Percentiles rank a stretch among this genome's conserved stretches.
These are phyloP conservation scores for Ceratocystis albifundus DNA, from an alignment of 2,329 filamentous ascomycete genomes.

Conservation along the genomic window DNA sequence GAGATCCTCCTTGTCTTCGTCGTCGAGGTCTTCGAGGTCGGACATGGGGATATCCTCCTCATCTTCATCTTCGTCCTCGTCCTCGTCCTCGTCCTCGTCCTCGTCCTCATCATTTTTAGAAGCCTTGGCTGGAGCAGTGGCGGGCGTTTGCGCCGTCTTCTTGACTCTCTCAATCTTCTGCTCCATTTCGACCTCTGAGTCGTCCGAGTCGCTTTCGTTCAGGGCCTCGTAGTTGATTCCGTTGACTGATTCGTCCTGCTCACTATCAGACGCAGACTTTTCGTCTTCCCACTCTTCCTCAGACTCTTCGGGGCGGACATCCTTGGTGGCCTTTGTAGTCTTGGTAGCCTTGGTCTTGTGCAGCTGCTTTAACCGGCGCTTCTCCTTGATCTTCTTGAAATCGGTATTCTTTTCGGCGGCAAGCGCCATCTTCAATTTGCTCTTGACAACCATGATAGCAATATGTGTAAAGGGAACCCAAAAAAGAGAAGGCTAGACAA, in stretches of 20 bases:
- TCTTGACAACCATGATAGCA: constrained; percentile 34
- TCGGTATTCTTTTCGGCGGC: constrained; percentile 45
- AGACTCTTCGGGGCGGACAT: constrained; percentile 26
- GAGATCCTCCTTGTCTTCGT: constrained; percentile 74
- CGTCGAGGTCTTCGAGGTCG: constrained; percentile 66
- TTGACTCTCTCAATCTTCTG: constrained; percentile 49
- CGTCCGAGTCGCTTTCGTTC: constrained; percentile 50
- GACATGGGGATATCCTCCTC: constrained; percentile 84
- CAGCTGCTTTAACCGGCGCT: constrained; percentile 38
- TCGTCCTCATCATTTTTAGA: constrained; percentile 35
- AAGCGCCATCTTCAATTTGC: constrained; percentile 44
- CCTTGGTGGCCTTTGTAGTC: constrained; percentile 28
- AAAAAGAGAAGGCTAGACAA: not conserved
- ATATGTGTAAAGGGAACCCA: not conserved
- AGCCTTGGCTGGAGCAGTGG: constrained; percentile 25
- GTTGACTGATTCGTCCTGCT: constrained; percentile 26
- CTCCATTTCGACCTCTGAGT: constrained; percentile 68
- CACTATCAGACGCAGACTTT: constrained; percentile 28
- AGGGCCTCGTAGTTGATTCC: constrained; percentile 42
- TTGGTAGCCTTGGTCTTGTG: constrained; percentile 32
- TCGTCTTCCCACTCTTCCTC: constrained; percentile 33
- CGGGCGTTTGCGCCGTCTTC: constrained; percentile 33
- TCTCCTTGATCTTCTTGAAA: constrained; percentile 41
- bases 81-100: constrained; percentile 40
- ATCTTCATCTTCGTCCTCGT: constrained; percentile 57